A percentile compares a stretch with the other conserved stretches of the same genome.
These are phyloP conservation scores for Naganishia albida DNA, from an alignment of 1,284 basidiomycete genomes.

Conservation along the genomic window DNA sequence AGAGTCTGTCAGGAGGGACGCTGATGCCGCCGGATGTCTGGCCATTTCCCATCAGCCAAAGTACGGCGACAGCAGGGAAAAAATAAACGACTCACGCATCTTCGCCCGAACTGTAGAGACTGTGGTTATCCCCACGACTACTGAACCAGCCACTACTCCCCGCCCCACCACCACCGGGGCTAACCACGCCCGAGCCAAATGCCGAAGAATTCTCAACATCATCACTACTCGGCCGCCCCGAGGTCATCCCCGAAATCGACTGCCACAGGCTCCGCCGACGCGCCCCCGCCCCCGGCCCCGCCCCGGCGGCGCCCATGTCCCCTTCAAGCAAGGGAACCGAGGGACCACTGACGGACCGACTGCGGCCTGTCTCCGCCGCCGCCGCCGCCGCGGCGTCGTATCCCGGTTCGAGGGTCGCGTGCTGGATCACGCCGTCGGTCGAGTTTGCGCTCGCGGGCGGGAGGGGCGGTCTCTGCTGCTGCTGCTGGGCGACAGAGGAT, in stretches of 20 bases:
- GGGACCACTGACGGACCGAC: constrained; percentile 3
- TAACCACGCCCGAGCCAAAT: constrained; percentile 7
- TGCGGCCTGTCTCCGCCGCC: constrained; percentile 2
- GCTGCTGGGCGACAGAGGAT: background rate
- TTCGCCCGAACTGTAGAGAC: constrained; percentile 12
- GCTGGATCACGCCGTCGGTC: background rate
- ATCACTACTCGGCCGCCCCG: constrained; percentile 1
- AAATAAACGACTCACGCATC: constrained; percentile 13
- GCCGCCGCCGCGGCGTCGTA: background rate
- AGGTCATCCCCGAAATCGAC: background rate
- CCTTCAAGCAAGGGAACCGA: background rate
- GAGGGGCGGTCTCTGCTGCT: background rate
- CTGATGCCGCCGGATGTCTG: constrained; percentile 11
- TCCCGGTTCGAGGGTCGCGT: background rate
- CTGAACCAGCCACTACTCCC: constrained; percentile 17
- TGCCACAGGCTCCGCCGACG: background rate
- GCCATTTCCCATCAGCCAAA: background rate
- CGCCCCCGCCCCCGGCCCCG: background rate
- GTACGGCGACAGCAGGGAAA: no score
- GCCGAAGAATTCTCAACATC: background rate
- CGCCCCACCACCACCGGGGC: background rate
- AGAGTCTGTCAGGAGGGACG: constrained; percentile 1
- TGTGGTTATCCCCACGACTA: background rate
- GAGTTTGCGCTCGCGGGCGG: background rate
- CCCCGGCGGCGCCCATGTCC: no score